These are phyloP conservation scores for Phanerochaete sordida DNA, from an alignment of 768 basidiomycete genomes.

Conservation along the genomic window DNA sequence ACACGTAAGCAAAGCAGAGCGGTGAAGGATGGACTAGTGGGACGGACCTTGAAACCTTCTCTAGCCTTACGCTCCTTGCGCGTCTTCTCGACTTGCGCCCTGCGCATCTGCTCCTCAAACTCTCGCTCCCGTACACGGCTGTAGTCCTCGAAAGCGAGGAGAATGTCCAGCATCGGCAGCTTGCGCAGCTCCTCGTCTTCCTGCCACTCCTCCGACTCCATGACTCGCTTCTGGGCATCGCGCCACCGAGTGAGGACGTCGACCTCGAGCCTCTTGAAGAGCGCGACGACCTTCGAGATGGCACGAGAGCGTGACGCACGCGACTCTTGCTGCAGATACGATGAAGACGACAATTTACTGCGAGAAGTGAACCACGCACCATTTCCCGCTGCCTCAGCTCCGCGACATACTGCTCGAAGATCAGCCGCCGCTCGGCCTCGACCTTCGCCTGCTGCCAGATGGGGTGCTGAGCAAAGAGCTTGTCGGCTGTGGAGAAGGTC, in stretches of 20 bases:
- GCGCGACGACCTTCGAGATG: conserved; percentile 74
- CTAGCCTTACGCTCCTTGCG: conserved; percentile 85
- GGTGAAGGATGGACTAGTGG: not conserved
- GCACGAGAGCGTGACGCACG: conserved; percentile 75
- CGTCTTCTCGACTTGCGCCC: conserved; percentile 77
- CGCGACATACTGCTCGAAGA: conserved; percentile 89
- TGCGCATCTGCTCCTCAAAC: conserved; percentile 82
- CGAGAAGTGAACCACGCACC: conserved; percentile 44
- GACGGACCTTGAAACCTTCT: conserved; percentile 74
- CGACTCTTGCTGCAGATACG: conserved; percentile 60
- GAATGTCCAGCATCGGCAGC: conserved; percentile 87
- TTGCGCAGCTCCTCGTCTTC: conserved; percentile 72
- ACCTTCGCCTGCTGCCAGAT: conserved; percentile 88
- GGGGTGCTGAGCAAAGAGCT: conserved; percentile 79
- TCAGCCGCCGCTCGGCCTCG: conserved; percentile 78
- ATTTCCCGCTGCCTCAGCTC: conserved; percentile 88
- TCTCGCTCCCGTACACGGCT: conserved; percentile 87
- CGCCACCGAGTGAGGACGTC: conserved; percentile 95
- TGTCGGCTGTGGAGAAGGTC: conserved; percentile 87
- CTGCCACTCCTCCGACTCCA: conserved; percentile 77
- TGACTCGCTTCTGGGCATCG: conserved; percentile 71
- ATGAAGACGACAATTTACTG: not conserved
- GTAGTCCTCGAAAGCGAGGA: conserved; percentile 93
- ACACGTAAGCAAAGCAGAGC: not conserved
- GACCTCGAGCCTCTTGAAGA: conserved; percentile 86